Conservation (phyloP, 2,329 filamentous ascomycete genomes). For the Colletotrichum aenigma region DNA sequence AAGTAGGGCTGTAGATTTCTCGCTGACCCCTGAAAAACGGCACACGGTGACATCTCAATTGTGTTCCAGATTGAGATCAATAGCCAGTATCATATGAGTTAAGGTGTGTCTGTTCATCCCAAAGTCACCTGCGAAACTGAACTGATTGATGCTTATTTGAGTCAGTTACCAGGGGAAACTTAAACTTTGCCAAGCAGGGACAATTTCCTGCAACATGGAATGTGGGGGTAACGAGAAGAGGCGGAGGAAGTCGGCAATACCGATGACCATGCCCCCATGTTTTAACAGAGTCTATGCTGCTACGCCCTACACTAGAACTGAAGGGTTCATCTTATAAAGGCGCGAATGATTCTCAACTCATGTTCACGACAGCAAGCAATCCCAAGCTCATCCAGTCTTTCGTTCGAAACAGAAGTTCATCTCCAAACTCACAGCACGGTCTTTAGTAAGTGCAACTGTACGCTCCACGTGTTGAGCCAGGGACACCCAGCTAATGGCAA, state of each 20-base stretch:
- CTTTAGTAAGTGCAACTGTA: neutral
- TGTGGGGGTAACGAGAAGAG: neutral
- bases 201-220: neutral
- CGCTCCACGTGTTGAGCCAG: neutral
- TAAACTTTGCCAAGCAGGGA: neutral
- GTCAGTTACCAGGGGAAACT: neutral
- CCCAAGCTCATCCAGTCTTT: neutral
- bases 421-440: neutral
- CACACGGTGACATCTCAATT: neutral
- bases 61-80: neutral
- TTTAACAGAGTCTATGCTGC: neutral
- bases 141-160: neutral
- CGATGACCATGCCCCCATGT: neutral
- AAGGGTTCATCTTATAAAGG: neutral
- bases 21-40: neutral
- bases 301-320: neutral
- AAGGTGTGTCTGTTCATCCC: neutral
- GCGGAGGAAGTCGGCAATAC: neutral
- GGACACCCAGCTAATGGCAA: neutral
- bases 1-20: neutral
- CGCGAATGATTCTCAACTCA: neutral
- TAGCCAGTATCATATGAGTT: neutral
- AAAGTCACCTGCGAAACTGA: neutral
- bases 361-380: neutral
- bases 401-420: neutral